Percentiles rank a stretch among this genome's conserved stretches.
Conservation (phyloP, 257 asterid genomes). For the Solanum chmielewskii region DNA sequence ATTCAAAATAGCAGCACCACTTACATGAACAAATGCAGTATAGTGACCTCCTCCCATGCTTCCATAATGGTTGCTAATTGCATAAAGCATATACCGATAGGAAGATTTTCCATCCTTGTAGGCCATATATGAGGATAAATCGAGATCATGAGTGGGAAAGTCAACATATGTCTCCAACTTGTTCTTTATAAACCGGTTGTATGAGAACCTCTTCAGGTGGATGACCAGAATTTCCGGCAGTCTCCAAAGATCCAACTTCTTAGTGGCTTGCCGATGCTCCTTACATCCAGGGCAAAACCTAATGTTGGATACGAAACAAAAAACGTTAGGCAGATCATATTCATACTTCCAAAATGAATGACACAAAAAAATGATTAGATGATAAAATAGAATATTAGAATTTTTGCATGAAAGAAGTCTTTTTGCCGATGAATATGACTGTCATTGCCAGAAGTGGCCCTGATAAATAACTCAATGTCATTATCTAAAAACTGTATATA, state of each 20-base stretch:
- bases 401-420: background rate
- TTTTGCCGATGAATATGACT: background rate
- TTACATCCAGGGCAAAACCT: conserved; percentile 88
- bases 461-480: background rate
- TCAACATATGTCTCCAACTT: conserved; percentile 80
- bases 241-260: conserved; percentile 91
- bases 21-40: conserved; percentile 80
- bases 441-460: background rate
- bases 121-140: conserved; percentile 53
- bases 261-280: conserved; percentile 84
- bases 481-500: background rate
- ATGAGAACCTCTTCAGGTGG: conserved; percentile 89
- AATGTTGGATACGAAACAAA: conserved; percentile 2
- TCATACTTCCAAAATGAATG: background rate
- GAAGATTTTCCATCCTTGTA: conserved; percentile 39
- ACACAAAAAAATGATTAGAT: background rate
- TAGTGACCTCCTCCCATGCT: conserved; percentile 94
- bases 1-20: conserved; percentile 11
- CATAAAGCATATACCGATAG: conserved; percentile 66
- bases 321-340: conserved; percentile 8
- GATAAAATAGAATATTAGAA: background rate
- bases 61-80: conserved; percentile 86
- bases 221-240: conserved; percentile 81
- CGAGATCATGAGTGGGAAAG: conserved; percentile 75
- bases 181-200: conserved; percentile 58